Conservation (phyloP, 1,139 yeast genomes). For the Debaryomycetaceae sp. region DNA sequence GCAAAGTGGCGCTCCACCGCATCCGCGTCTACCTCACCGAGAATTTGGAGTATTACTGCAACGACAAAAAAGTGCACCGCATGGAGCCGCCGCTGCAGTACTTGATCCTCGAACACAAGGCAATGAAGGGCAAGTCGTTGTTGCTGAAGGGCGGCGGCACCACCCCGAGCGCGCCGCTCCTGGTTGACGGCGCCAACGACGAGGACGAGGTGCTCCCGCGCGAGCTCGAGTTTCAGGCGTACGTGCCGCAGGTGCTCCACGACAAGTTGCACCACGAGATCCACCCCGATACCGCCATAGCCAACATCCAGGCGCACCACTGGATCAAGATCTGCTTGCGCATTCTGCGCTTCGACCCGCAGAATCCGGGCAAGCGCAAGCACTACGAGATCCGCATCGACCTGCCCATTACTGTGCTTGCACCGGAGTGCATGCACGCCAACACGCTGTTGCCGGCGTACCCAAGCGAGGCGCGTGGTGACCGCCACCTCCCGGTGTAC, state of each 20-base stretch:
- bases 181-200: conserved; percentile 15
- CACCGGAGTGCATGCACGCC: conserved; percentile 64
- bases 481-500: conserved; percentile 18
- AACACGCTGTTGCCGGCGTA: conserved; percentile 65
- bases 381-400: conserved; percentile 92
- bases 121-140: conserved; percentile 47
- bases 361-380: conserved; percentile 58
- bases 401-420: conserved; percentile 78
- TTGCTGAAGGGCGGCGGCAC: conserved; percentile 22
- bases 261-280: conserved; percentile 41
- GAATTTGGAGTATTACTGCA: conserved; percentile 84
- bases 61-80: conserved; percentile 80
- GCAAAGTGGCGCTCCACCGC: conserved; percentile 82
- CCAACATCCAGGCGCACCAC: conserved; percentile 79
- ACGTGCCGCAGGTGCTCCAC: conserved; percentile 62
- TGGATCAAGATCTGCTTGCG: conserved; percentile 89
- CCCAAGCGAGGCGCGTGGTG: conserved; percentile 17
- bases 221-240: conserved; percentile 81
- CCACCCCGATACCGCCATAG: conserved; percentile 80
- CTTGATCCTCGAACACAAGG: conserved; percentile 73
- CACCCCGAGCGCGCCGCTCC: conserved; percentile 10
- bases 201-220: conserved; percentile 44
- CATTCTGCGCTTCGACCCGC: conserved; percentile 60
- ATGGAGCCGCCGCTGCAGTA: conserved; percentile 85
- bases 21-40: conserved; percentile 83